Evolutionary conservation across 2,329 filamentous ascomycete species (phyloP), one percentile per base, ranked within the genome.

Genomic region (Furcasterigmium furcatum): DNA sequence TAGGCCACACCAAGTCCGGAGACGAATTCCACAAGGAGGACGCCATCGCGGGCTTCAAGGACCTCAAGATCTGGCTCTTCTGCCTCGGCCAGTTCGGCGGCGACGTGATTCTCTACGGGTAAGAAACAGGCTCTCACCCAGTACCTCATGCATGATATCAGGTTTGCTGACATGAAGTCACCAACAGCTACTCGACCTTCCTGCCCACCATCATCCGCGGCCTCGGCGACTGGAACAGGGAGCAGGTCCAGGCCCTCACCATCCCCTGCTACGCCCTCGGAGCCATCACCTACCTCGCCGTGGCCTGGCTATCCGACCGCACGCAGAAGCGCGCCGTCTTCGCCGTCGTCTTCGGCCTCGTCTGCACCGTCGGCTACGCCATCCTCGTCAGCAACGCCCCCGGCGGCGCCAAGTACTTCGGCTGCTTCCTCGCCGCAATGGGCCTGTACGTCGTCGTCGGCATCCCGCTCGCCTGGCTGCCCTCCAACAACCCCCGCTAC

Each of bases 201-300:
- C 61, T 87, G 30, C 83, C 83, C 0, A 85, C 82, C 0, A 86
- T 87, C 44, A 85, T 87, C 55, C 65, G 74, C 18, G 78, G 74
- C 0, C 73, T 86, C 43, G 72, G 80, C 0, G 67, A 80, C 42
- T 59, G 59, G 58, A 50, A 47, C n/a, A 53, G 18, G 0, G 51
- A 56, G 2, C 51, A 66, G 35, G 74, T 84, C 0, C 82, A 87
- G 55, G 79, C 81, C n/a, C 68, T 87, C 16, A 86, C 83, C 0
- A 84, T 87, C 32, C 83, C 84, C 1, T 84, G 81, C 58, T 87
- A 87, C 49, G 72, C 73, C 0, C 56, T 84, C 4, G 83, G 82
- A 1, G 82, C 81, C 0, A 70, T 84, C 16, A 77, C 71, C 0
- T 86, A 84, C 47, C 66, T 85, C 3, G 47, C 69, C 0, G 67